phyloP scores from a whole-genome alignment of 1,139 yeast species.

The Taiozyma sp. region DNA sequence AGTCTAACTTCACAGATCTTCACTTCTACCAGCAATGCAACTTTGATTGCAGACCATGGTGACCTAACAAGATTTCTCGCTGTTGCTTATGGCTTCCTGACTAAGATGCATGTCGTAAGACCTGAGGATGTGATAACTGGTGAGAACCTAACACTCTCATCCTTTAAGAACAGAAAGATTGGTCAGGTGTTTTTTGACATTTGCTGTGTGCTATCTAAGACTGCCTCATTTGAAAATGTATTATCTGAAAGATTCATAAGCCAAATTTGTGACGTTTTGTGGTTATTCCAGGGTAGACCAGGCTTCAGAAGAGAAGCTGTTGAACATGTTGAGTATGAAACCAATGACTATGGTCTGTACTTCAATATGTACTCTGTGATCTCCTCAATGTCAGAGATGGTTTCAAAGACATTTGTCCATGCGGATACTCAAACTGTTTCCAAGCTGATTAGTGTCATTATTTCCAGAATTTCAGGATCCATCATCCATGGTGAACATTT shows the following conservation, averaged over 20 bases:
- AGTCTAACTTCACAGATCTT: conserved; percentile 81
- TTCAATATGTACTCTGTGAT: conserved; percentile 74
- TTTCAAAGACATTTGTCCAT: conserved; percentile 34
- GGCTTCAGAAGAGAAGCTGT: conserved; percentile 71
- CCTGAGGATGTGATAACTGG: conserved; percentile 41
- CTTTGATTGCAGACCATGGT: conserved; percentile 64
- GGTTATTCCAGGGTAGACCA: conserved; percentile 78
- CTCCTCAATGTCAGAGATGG: conserved; percentile 54
- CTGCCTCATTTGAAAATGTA: conserved; percentile 47
- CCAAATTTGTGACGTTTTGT: conserved; percentile 58
- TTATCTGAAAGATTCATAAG: conserved; percentile 32
- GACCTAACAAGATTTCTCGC: conserved; percentile 66
- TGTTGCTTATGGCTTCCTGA: conserved; percentile 59
- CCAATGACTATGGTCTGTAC: conserved; percentile 77
- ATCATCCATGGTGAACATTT: neutral
- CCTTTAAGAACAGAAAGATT: conserved; percentile 75
- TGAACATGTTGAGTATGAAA: conserved; percentile 88
- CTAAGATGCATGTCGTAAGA: conserved; percentile 49
- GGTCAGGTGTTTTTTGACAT: conserved; percentile 84
- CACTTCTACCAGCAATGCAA: conserved; percentile 78
- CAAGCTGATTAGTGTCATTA: conserved; percentile 5
- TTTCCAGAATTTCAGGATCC: conserved; percentile 8
- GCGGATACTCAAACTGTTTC: conserved; percentile 5
- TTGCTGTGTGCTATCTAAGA: conserved; percentile 71
- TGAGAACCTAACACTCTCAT: conserved; percentile 38